These are phyloP conservation scores for Hypoxylon sp. DNA, from an alignment of 2,329 filamentous ascomycete species.

Conservation along the genomic window DNA sequence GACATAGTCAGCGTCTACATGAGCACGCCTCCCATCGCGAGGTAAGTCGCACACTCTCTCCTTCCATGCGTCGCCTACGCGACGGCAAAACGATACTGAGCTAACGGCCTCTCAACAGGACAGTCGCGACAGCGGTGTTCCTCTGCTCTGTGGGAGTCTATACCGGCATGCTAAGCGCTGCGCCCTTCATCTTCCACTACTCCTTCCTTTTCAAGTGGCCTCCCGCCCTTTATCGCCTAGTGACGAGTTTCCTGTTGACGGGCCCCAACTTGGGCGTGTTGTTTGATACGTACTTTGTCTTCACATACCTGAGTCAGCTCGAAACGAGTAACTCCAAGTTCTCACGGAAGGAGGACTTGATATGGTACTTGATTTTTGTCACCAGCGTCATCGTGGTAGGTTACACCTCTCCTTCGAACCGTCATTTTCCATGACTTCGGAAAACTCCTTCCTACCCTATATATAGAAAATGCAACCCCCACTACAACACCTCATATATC, in stretches of 20 bases:
- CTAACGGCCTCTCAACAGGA: conserved; percentile 62
- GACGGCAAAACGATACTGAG: not conserved
- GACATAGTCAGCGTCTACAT: conserved; percentile 58
- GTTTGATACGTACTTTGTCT: conserved; percentile 83
- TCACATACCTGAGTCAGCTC: conserved; percentile 79
- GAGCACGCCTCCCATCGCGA: conserved; percentile 58
- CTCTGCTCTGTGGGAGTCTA: conserved; percentile 72
- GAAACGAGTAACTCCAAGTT: conserved; percentile 81
- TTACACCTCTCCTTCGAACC: conserved; percentile 49
- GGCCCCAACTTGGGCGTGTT: conserved; percentile 64
- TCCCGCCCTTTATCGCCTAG: conserved; percentile 60
- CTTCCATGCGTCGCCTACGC: not conserved
- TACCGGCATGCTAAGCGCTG: conserved; percentile 64
- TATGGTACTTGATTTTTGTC: conserved; percentile 84
- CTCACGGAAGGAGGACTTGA: conserved; percentile 78
- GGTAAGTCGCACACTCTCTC: conserved; percentile 49
- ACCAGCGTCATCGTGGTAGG: conserved; percentile 82
- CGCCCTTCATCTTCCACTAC: conserved; percentile 67
- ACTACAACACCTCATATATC: conserved; percentile 71
- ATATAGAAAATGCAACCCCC: not conserved
- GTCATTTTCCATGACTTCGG: conserved; percentile 18
- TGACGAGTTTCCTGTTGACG: conserved; percentile 59
- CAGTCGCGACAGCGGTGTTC: conserved; percentile 74
- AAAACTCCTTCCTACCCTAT: no score
- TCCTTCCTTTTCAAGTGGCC: conserved; percentile 67